phyloP scores from a whole-genome alignment of 192 early-diverging fungal species.

The Allomyces arbusculus region DNA sequence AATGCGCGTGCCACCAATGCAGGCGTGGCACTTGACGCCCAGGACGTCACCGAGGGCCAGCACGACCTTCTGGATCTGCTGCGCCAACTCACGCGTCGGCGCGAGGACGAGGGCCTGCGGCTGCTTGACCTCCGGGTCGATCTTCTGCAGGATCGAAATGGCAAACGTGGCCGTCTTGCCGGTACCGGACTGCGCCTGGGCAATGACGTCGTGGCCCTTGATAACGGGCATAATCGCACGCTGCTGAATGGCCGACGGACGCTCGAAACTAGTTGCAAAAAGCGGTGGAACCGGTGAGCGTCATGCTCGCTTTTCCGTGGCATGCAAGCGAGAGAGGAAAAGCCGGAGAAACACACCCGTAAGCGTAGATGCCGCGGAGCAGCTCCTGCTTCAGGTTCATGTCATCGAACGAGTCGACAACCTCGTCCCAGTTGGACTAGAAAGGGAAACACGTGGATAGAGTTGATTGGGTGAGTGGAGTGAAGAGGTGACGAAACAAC shows the following conservation, averaged over 20 bases:
- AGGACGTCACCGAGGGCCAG: slow-evolving; percentile 88
- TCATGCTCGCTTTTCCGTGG: neutral
- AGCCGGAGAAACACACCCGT: slow-evolving; percentile 41
- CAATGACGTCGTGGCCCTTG: slow-evolving; percentile 94
- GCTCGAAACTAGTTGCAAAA: slow-evolving; percentile 56
- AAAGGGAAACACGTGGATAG: slow-evolving; percentile 4
- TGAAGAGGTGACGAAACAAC: too few species aligned
- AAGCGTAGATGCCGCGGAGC: slow-evolving; percentile 94
- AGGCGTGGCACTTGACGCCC: slow-evolving; percentile 81
- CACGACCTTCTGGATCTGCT: slow-evolving; percentile 93
- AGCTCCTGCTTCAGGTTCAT: slow-evolving; percentile 79
- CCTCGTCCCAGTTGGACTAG: slow-evolving; percentile 84
- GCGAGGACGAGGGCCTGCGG: slow-evolving; percentile 92
- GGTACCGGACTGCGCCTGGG: slow-evolving; percentile 99
- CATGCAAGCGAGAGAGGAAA: neutral
- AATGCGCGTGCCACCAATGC: slow-evolving; percentile 92
- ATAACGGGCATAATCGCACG: slow-evolving; percentile 90
- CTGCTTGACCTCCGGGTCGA: slow-evolving; percentile 54
- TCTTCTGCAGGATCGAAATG: slow-evolving; percentile 89
- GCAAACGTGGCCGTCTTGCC: slow-evolving; percentile 99
- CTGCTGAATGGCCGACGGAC: slow-evolving; percentile 90
- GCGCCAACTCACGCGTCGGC: slow-evolving; percentile 95
- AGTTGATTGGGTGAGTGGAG: too few species aligned
- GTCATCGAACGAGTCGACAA: slow-evolving; percentile 88
- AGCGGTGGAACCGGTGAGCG: neutral